phyloP scores from a whole-genome alignment of 1,284 basidiomycete species.

The Cystobasidium sp. region DNA sequence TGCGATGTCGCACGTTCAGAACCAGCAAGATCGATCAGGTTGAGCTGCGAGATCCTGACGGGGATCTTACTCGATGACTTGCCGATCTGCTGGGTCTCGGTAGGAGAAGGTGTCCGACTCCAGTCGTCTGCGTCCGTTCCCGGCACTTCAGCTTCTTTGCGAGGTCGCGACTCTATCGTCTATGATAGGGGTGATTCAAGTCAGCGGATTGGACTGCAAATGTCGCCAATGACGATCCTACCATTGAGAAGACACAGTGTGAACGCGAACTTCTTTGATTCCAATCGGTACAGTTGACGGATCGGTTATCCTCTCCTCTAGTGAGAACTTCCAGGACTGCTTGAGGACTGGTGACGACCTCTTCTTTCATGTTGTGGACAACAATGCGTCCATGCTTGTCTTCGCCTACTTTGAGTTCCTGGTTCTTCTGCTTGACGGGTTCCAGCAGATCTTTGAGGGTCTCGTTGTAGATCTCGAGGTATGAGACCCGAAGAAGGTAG shows the following conservation, averaged over 20 bases:
- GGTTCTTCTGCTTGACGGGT: conserved; percentile 50
- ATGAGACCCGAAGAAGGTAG: conserved; percentile 63
- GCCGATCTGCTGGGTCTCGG: too few species aligned
- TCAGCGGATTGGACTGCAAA: background rate
- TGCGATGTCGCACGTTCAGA: conserved; percentile 64
- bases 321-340: conserved; percentile 61
- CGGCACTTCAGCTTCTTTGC: background rate
- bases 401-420: conserved; percentile 54
- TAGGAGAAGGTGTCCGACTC: background rate
- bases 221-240: conserved; percentile 51
- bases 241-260: conserved; percentile 64
- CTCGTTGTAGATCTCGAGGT: conserved; percentile 67
- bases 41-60: conserved; percentile 57
- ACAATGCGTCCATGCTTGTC: conserved; percentile 59
- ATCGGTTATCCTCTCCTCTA: conserved; percentile 61
- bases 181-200: background rate
- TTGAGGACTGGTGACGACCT: conserved; percentile 61
- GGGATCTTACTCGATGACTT: conserved; percentile 4
- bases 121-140: background rate
- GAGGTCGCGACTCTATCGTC: conserved; percentile 36
- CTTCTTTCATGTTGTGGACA: conserved; percentile 61
- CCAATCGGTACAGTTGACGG: conserved; percentile 65
- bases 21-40: conserved; percentile 65
- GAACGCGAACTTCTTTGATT: conserved; percentile 63
- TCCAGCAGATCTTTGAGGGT: conserved; percentile 62